Evolutionary conservation across 2,329 filamentous ascomycete genomes (phyloP).

Genomic region (Xylariaceae sp.): DNA sequence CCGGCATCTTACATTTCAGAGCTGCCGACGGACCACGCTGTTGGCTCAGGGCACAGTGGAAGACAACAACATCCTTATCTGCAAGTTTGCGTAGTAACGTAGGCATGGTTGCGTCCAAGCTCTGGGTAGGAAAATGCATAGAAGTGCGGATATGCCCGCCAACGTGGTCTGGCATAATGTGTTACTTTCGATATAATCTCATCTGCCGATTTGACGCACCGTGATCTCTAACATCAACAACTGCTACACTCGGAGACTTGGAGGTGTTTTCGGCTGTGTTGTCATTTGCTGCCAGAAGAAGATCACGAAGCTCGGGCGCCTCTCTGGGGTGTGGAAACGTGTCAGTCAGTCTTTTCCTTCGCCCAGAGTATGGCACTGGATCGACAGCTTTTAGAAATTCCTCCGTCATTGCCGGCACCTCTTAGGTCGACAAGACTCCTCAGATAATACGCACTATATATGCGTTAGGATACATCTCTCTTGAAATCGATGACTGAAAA

Average conservation of each 20-base stretch:
- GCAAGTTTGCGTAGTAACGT: constrained; percentile 75
- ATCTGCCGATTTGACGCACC: constrained; percentile 43
- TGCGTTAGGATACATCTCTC: no score
- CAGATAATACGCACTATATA: no score
- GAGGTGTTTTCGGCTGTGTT: no score
- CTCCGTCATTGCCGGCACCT: no score
- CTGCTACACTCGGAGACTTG: constrained; percentile 49
- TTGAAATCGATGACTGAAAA: no score
- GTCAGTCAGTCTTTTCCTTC: no score
- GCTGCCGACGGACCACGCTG: constrained; percentile 85
- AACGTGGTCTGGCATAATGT: constrained; percentile 64
- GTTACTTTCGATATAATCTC: neutral
- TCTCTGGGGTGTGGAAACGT: no score
- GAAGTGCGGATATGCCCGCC: constrained; percentile 83
- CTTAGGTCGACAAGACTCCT: no score
- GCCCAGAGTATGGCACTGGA: no score
- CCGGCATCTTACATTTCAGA: constrained; percentile 48
- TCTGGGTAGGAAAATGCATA: constrained; percentile 68
- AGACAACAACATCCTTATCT: constrained; percentile 79
- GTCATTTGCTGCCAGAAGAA: no score
- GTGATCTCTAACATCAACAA: constrained; percentile 87
- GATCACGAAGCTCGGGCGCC: no score
- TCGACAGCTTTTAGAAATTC: no score
- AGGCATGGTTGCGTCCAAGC: constrained; percentile 72
- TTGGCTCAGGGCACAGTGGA: constrained; percentile 91